These are phyloP conservation scores for Candida oleophila DNA, from an alignment of 805 yeast genomes.

Conservation along the genomic window DNA sequence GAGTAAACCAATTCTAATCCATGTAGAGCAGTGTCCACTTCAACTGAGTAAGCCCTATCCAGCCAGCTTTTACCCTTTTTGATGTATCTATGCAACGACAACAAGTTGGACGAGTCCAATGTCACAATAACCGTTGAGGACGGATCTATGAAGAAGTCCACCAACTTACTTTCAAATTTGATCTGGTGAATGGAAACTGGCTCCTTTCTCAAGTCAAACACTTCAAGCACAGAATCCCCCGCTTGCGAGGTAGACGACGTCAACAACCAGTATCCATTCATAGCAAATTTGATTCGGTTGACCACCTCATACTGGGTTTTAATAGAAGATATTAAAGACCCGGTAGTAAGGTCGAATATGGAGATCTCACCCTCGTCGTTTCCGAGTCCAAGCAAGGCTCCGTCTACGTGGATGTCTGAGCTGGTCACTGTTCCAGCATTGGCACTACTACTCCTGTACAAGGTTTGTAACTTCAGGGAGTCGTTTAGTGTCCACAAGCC, in stretches of 20 bases:
- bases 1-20: slow-evolving; percentile 10
- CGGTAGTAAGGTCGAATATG: slow-evolving; percentile 40
- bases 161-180: slow-evolving; percentile 17
- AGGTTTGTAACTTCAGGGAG: background rate
- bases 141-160: slow-evolving; percentile 32
- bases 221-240: slow-evolving; percentile 18
- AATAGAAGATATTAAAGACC: slow-evolving; percentile 11
- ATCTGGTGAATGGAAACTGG: slow-evolving; percentile 22
- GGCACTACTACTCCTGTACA: background rate
- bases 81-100: slow-evolving; percentile 33
- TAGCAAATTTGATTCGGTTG: slow-evolving; percentile 47
- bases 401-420: slow-evolving; percentile 47
- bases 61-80: slow-evolving; percentile 42
- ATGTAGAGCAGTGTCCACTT: slow-evolving; percentile 5
- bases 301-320: slow-evolving; percentile 21
- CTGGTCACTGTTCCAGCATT: slow-evolving; percentile 12
- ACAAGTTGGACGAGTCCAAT: slow-evolving; percentile 12
- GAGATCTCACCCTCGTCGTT: slow-evolving; percentile 27
- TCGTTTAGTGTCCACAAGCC: slow-evolving; percentile 21
- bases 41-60: slow-evolving; percentile 6
- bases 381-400: slow-evolving; percentile 44
- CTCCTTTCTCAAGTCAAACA: slow-evolving; percentile 52
- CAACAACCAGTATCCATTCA: slow-evolving; percentile 65
- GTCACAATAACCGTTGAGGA: slow-evolving; percentile 33
- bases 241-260: slow-evolving; percentile 24